Percentiles rank a stretch among this genome's conserved stretches.
Conservation (phyloP, 2,329 filamentous ascomycete species). For the Fusarium stilboides region DNA sequence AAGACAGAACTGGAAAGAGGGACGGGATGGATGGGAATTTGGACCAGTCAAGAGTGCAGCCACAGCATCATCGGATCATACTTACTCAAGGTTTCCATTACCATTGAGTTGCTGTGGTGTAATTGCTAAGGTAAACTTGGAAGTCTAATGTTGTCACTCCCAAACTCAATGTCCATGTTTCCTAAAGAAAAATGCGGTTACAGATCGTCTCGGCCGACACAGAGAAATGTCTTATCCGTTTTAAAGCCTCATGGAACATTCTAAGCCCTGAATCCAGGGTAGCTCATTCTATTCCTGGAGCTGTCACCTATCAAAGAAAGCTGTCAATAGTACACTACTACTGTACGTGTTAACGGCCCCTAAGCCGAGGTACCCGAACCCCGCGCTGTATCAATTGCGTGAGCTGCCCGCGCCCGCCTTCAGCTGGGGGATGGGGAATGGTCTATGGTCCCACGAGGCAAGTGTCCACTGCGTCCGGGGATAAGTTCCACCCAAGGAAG, state of each 20-base stretch:
- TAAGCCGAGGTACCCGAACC: conserved; percentile 41
- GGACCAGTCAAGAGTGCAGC: conserved; percentile 32
- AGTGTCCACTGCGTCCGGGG: conserved; percentile 1
- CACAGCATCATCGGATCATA: conserved; percentile 42
- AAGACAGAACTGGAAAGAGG: conserved; percentile 6
- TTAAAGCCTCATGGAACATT: conserved; percentile 1
- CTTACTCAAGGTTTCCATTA: conserved; percentile 1
- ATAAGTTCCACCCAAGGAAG: conserved; percentile 24
- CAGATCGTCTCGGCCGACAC: not conserved
- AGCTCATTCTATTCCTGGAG: conserved; percentile 28
- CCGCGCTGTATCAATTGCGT: conserved; percentile 41
- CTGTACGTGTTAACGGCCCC: conserved; percentile 30
- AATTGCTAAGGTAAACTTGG: conserved; percentile 19
- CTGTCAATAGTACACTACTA: conserved; percentile 23
- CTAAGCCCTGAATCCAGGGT: conserved; percentile 22
- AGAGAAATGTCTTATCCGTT: not conserved
- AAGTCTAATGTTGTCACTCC: conserved; percentile 5
- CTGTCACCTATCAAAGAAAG: conserved; percentile 23
- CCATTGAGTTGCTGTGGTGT: conserved; percentile 34
- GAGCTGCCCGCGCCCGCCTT: conserved; percentile 21
- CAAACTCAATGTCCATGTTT: not conserved
- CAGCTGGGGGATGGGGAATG: not conserved
- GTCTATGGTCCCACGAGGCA: conserved; percentile 39
- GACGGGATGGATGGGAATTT: not conserved
- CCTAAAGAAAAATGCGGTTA: no score